A percentile compares a stretch with the other conserved stretches of the same genome.
These are phyloP conservation scores for Komagataea norvegica DNA, from an alignment of 1,139 yeast species.

Conservation along the genomic window DNA sequence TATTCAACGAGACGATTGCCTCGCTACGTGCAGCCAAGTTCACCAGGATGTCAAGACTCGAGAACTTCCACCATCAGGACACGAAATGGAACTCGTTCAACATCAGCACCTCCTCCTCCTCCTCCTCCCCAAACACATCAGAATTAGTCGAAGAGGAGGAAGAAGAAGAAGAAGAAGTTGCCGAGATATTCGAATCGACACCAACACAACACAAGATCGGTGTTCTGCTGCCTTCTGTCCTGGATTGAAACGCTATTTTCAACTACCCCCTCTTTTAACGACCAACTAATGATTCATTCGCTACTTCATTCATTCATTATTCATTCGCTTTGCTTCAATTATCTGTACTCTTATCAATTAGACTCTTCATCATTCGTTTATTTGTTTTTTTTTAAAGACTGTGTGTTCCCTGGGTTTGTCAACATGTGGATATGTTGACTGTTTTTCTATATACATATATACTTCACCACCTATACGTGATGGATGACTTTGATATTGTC, in stretches of 20 bases:
- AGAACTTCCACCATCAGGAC: background rate
- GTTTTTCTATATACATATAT: too few species aligned
- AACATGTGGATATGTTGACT: too few species aligned
- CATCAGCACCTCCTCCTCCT: too few species aligned
- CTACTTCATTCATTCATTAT: too few species aligned
- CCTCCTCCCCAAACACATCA: too few species aligned
- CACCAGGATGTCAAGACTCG: constrained; percentile 16
- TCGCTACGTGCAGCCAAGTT: constrained; percentile 20
- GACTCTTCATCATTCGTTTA: too few species aligned
- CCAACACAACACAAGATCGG: constrained; percentile 13
- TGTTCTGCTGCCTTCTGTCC: constrained; percentile 9
- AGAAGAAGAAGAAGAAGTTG: background rate
- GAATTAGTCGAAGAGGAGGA: constrained; percentile 1
- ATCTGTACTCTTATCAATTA: too few species aligned
- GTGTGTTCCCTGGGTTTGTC: too few species aligned
- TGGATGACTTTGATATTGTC: too few species aligned
- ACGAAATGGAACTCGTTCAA: constrained; percentile 5
- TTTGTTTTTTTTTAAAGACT: too few species aligned
- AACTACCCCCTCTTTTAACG: constrained; percentile 2
- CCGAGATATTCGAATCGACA: constrained; percentile 9
- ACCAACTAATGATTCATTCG: constrained; percentile 4
- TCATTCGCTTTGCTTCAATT: background rate
- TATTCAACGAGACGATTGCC: constrained; percentile 14
- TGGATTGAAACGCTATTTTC: background rate
- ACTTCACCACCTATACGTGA: too few species aligned